These are phyloP conservation scores for Lumnitzera racemosa DNA, from an alignment of 345 rosid genomes.

Conservation along the genomic window DNA sequence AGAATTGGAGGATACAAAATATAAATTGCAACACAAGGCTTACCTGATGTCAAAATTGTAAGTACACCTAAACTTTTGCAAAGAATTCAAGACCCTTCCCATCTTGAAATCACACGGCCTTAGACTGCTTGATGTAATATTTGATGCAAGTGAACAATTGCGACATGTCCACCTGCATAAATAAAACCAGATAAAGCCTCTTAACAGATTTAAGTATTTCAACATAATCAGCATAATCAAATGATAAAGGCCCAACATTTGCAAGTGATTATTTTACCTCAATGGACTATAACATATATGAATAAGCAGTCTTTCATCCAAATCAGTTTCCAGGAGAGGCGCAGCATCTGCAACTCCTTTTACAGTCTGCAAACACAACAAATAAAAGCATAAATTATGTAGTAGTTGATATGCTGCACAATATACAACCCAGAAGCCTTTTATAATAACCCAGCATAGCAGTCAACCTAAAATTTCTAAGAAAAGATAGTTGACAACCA, in stretches of 20 bases:
- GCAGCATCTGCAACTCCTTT: slow-evolving; percentile 70
- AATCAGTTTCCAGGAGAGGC: slow-evolving; percentile 31
- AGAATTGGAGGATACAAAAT: no score
- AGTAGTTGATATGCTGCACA: no score
- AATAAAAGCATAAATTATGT: neutral
- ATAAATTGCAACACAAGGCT: slow-evolving; percentile 1
- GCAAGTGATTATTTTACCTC: slow-evolving; percentile 37
- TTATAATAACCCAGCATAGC: no score
- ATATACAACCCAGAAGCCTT: no score
- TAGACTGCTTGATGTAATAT: slow-evolving; percentile 58
- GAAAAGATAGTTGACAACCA: no score
- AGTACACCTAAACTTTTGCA: slow-evolving; percentile 64
- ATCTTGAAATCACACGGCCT: slow-evolving; percentile 87
- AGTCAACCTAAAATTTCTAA: no score
- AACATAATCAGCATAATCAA: no score
- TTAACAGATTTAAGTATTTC: neutral
- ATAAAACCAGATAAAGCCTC: slow-evolving; percentile 7
- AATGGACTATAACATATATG: slow-evolving; percentile 86
- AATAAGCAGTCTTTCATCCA: slow-evolving; percentile 58
- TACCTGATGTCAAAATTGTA: slow-evolving; percentile 80
- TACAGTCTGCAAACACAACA: slow-evolving; percentile 51
- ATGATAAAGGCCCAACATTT: neutral
- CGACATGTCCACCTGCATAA: slow-evolving; percentile 78
- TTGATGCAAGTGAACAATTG: slow-evolving; percentile 47
- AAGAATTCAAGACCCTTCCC: slow-evolving; percentile 67